Evolutionary conservation across 2,329 filamentous ascomycete species (phyloP), one percentile per base, ranked within the genome.

Genomic region (Trichocomaceae sp.): DNA sequence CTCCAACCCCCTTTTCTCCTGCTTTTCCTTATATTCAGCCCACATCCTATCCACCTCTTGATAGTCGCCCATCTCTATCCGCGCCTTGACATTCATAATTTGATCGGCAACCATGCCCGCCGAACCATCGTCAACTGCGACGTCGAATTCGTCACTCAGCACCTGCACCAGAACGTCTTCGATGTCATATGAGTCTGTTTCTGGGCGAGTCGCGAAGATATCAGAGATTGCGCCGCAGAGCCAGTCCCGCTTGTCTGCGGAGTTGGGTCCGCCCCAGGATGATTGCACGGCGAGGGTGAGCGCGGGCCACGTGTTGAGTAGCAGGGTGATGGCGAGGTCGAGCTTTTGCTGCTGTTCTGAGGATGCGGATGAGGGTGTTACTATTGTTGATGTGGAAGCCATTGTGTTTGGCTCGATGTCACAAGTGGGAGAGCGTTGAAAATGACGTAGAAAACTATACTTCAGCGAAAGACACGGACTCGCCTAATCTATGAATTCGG

Each of bases 81-180:
- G 79, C 56, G 78, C 76, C 63, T 84, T 79, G 59, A 92, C 74
- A 51, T 79, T 77, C 69, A 95, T 73, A 56, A 97, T 88, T 63
- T 84, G 79, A 56, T 78, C 76, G 9, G 90, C 90, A 6, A 95
- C 82, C 54, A 85, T 81, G 52, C 81, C 83, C 33, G 85, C 87
- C 47, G 86, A 92, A 63, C 90, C 91, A 70, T 99, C 93, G 65
- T 97, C 93, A 26, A 96, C 83, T 55, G 88, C 86, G 54, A 93
- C 87, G 65, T 96, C 90, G 66, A 97, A 99, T 72, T 99, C 93
- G 74, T 97, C 93, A 59, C 87, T 81, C 86, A 97, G 93, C 58
- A 96, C 85, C 65, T 96, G 88, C 47, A 96, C 77, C 47, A 97
- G 77, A 50, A 95, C 84, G 41, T 86, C 81, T 75, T 97, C 92